Conservation (phyloP, 148 eudicot genomes). For the Diospyros lotus region DNA sequence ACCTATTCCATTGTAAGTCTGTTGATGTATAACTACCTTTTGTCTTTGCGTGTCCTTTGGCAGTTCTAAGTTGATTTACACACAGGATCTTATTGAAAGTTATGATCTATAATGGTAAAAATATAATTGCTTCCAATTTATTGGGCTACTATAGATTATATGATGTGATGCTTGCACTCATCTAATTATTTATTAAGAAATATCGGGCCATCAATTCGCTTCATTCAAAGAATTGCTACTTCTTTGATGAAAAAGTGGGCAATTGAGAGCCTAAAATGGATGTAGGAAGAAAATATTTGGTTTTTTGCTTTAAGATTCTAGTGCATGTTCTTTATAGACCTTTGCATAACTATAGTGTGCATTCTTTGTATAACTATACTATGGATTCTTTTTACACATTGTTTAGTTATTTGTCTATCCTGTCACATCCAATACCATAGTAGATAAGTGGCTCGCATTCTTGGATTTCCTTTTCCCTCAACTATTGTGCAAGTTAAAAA, state of each 20-base stretch:
- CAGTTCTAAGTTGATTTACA: constrained; percentile 3
- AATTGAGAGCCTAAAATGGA: background rate
- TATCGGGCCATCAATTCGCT: background rate
- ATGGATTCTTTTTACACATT: too few relatives aligned
- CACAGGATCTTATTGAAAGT: background rate
- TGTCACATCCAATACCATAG: too few relatives aligned
- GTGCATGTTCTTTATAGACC: background rate
- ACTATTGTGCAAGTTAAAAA: too few relatives aligned
- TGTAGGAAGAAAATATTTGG: background rate
- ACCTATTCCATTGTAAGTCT: constrained; percentile 89
- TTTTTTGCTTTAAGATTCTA: background rate
- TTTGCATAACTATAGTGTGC: background rate
- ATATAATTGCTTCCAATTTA: background rate
- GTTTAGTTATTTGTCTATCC: too few relatives aligned
- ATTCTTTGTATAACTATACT: too few relatives aligned
- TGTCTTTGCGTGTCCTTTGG: constrained; percentile 3
- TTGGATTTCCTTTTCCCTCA: too few relatives aligned
- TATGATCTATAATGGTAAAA: background rate
- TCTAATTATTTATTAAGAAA: background rate
- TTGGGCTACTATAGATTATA: background rate
- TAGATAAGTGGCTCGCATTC: too few relatives aligned
- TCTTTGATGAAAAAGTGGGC: background rate
- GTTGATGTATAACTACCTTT: background rate
- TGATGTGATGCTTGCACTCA: constrained; percentile 3
- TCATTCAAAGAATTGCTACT: background rate